These are phyloP conservation scores for Suillus luteus DNA, from an alignment of 768 basidiomycete species.

Conservation along the genomic window DNA sequence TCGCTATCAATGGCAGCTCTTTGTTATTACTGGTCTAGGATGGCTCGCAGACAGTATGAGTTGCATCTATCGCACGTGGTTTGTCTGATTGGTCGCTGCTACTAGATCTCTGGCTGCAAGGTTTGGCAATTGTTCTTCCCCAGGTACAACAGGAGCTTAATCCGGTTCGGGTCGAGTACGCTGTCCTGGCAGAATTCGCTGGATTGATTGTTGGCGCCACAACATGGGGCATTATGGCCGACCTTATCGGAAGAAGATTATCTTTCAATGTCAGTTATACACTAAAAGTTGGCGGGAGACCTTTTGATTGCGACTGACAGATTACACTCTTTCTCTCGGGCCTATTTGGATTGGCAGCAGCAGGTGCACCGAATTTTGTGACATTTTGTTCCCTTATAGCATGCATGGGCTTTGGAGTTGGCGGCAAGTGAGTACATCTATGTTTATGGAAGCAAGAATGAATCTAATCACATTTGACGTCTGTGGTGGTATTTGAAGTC, in stretches of 20 bases:
- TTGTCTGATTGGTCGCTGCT: not conserved
- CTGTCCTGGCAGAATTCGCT: slow-evolving; percentile 48
- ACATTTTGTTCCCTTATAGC: slow-evolving; percentile 47
- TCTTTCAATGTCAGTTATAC: slow-evolving; percentile 41
- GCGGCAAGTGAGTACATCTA: slow-evolving; percentile 47
- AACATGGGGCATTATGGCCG: slow-evolving; percentile 51
- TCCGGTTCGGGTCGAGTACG: slow-evolving; percentile 45
- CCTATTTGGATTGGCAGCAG: slow-evolving; percentile 53
- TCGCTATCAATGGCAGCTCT: slow-evolving; percentile 50
- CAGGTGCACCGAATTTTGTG: slow-evolving; percentile 47
- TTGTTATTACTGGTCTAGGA: slow-evolving; percentile 47
- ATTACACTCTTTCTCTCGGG: slow-evolving; percentile 40
- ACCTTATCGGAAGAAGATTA: slow-evolving; percentile 47
- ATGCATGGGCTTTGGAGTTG: slow-evolving; percentile 51
- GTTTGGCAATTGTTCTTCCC: slow-evolving; percentile 46
- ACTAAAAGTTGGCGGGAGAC: not conserved
- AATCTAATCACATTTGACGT: slow-evolving; percentile 18
- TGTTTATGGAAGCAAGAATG: slow-evolving; percentile 18
- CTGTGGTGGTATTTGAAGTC: slow-evolving; percentile 24
- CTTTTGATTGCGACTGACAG: slow-evolving; percentile 16
- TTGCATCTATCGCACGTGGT: slow-evolving; percentile 33
- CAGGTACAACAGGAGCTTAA: slow-evolving; percentile 46
- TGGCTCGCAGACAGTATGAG: slow-evolving; percentile 50
- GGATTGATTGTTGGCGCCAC: slow-evolving; percentile 53
- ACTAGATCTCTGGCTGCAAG: slow-evolving; percentile 45